Base-by-base conservation (phyloP, 768 basidiomycete genomes). In the Rhodocollybia butyracea region DNA sequence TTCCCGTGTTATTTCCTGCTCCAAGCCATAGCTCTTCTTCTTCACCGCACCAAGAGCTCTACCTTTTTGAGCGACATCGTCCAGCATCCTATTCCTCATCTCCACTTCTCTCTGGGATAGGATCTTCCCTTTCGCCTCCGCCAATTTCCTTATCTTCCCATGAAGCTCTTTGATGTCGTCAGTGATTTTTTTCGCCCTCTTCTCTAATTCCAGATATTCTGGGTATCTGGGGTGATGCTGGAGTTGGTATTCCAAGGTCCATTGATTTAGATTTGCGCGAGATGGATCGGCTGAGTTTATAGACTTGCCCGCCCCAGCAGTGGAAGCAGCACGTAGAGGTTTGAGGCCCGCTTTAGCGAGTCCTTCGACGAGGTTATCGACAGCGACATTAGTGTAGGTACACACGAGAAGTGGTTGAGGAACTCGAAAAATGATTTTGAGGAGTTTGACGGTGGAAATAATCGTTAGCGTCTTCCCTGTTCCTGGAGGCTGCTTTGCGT, bases 401-500 rank as follows among this genome's bases (percentile, higher is more conserved):
- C 91, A 91, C n/a, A 96, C 88, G 13, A 98, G 80, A 38, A 96
- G 75, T 1, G 93, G 93, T 32, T 89, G 82, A 5, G 89, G 82
- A 10, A 95, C 84, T 67, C 88, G 77, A 66, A 94, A 98, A 64
- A 92, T 83, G 3, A 71, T 84, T 77, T 94, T 94, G 56, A 95
- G 80, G 17, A 95, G 64, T 60, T 83, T 87, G 56, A 91, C 77
- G 0, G 90, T 78, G 66, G 95, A 87, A n/a, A 93, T 84, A 43
- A 95, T 93, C 0, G 92, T 95, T 66, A 88, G 86, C 2, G 94
- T 95, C 70, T 98, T 98, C 32, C 94, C 94, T 0, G 92, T 94
- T 21, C 93, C 93, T 19, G 92, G 93, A 38, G 93, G 91, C 89
- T 92, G 62, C 17, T 59, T 30, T 43, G 53, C 47, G 7, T 48